Evolutionary conservation across 352 stramenopile species (phyloP).

Genomic region (Globisporangium parvum): DNA sequence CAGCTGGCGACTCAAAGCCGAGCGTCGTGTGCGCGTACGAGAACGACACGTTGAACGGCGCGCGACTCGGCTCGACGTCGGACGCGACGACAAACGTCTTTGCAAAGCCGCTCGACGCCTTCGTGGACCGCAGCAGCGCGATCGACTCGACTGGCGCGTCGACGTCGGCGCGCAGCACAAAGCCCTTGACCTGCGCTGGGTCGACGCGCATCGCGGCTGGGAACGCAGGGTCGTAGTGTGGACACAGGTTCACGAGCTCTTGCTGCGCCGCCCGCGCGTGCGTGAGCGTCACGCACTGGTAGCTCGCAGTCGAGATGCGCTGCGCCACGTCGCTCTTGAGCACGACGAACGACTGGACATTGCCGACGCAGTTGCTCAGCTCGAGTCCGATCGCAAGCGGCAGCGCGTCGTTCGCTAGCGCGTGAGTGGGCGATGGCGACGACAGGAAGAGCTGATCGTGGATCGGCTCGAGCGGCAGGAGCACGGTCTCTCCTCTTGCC

Average conservation of each 20-base stretch:
- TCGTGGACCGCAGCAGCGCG: constrained; percentile 23
- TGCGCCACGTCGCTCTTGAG: constrained; percentile 9
- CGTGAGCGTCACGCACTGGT: constrained; percentile 29
- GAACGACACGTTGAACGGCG: constrained; percentile 14
- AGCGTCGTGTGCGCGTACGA: constrained; percentile 15
- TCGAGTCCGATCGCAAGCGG: constrained; percentile 23
- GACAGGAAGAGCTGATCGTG: constrained; percentile 16
- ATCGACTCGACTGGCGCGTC: constrained; percentile 14
- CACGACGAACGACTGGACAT: constrained; percentile 19
- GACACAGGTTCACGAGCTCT: constrained; percentile 20
- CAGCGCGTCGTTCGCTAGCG: background rate
- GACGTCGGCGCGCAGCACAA: constrained; percentile 19
- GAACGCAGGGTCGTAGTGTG: constrained; percentile 15
- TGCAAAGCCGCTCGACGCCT: constrained; percentile 17
- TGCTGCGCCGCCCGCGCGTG: constrained; percentile 7
- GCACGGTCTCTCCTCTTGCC: constrained; percentile 15
- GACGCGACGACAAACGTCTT: constrained; percentile 8
- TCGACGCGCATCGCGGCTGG: constrained; percentile 15
- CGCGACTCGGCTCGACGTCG: background rate
- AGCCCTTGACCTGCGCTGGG: constrained; percentile 20
- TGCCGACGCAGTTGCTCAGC: constrained; percentile 22
- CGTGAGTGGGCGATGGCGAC: background rate
- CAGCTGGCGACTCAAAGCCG: constrained; percentile 12
- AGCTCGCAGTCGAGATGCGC: constrained; percentile 22
- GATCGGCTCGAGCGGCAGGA: constrained; percentile 26